These are phyloP conservation scores for Penicillium sp. DNA, from an alignment of 2,329 filamentous ascomycete genomes.

Conservation along the genomic window DNA sequence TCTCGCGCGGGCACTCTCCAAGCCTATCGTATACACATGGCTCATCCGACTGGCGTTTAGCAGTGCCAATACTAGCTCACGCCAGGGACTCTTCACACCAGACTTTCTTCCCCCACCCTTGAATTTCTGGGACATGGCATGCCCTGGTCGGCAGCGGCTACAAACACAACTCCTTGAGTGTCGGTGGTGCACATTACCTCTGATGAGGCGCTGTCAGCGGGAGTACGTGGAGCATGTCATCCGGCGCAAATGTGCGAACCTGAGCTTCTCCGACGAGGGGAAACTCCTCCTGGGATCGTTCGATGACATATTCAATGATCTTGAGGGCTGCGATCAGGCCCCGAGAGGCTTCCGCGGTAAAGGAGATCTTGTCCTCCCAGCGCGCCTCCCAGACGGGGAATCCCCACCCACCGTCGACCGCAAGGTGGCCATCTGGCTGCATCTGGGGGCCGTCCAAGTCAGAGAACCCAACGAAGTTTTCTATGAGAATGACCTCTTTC, in stretches of 20 bases:
- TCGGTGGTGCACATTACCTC: slow-evolving; percentile 37
- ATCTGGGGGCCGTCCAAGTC: slow-evolving; percentile 34
- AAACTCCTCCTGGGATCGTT: slow-evolving; percentile 20
- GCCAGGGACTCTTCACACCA: slow-evolving; percentile 29
- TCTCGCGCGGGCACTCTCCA: slow-evolving; percentile 38
- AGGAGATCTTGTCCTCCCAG: slow-evolving; percentile 28
- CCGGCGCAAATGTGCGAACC: slow-evolving; percentile 21
- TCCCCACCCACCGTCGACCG: slow-evolving; percentile 12
- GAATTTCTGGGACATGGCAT: slow-evolving; percentile 28
- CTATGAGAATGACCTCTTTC: slow-evolving; percentile 30
- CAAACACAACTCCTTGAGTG: slow-evolving; percentile 35
- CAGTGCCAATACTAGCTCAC: slow-evolving; percentile 29
- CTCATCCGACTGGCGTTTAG: slow-evolving; percentile 41
- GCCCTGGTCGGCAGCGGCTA: slow-evolving; percentile 25
- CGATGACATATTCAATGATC: slow-evolving; percentile 18
- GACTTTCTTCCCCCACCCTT: slow-evolving; percentile 37
- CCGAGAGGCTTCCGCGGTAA: slow-evolving; percentile 22
- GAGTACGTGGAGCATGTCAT: slow-evolving; percentile 35
- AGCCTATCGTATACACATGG: slow-evolving; percentile 38
- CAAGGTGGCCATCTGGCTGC: slow-evolving; percentile 35
- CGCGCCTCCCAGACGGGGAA: slow-evolving; percentile 5
- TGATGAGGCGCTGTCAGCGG: slow-evolving; percentile 36
- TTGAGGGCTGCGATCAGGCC: slow-evolving; percentile 19
- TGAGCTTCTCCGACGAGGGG: slow-evolving; percentile 26
- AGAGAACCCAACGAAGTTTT: slow-evolving; percentile 22